Base-by-base conservation (phyloP, 2,329 filamentous ascomycete species). In the Paraconiothyrium sp. region DNA sequence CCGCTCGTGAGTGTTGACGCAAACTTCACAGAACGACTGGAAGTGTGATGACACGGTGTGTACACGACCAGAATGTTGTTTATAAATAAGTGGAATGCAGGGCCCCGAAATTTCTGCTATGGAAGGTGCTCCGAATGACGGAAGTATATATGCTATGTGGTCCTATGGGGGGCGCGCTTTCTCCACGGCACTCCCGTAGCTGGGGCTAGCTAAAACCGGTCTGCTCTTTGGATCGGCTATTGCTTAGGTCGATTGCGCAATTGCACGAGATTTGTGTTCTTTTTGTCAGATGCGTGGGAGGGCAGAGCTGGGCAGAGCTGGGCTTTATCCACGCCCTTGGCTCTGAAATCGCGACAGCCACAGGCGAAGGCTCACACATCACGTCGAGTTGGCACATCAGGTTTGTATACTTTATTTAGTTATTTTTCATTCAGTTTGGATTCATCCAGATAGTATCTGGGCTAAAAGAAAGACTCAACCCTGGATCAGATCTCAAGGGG, bases 161-260 rank as follows among this genome's bases (percentile, higher is more conserved):
- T 27, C 54, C 54, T 60, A 59, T 64, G 44, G 34, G n/a, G 57
- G 32, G 35, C 24, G 52, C 44, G 54, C 59, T 48, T 44, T 56
- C 49, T 60, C 54, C 47, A 54, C 39, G 22, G 37, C 43, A 54
- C 49, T 39, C 37, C 59, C 61, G 52, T 58, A 37, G 56, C 44
- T 27, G 35, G 59, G 46, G 5, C 67, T 69, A 71, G 59, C 65
- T 64, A 60, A 41, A 60, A 57, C 57, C 59, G 65, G 63, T 47
- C 27, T 59, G 37, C 60, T 37, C 22, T 59, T 54, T 70, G 69
- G 50, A 60, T 68, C 74, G 70, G 69, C 67, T 67, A 67, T 72
- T 72, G 66, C 68, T 76, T 73, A 37, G 72, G 73, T 64, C 73
- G 73, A 77, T 77, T 74, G 75, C 75, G 75, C 74, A 72, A 78